Base-by-base conservation (phyloP, 148 eudicot genomes). In the Nepenthes mirabilis region DNA sequence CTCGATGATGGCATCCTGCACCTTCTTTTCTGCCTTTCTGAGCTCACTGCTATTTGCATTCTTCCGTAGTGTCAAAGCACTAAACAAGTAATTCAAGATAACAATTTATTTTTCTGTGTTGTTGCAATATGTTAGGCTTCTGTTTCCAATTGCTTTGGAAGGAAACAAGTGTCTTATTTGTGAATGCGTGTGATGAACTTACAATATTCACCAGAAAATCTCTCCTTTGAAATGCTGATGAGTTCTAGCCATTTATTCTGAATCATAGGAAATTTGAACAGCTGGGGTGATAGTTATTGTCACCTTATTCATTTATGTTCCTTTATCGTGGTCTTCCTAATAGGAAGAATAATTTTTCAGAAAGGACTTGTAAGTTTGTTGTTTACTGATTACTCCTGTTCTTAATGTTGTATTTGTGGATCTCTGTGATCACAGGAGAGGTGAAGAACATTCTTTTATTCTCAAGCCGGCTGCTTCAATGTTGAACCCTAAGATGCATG, bases 401-500 rank as follows among this genome's bases (percentile, higher is more conserved):
- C 55, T 47, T 52, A 55, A 11, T 63, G 10, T 51, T 14, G 52
- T 63, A 47, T 67, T 61, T 55, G 52, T 23, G 48, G 58, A 40
- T 58, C 35, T 56, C 2, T 53, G 14, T 64, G 51, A 49, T 72
- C 74, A 59, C 80, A 93, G 98, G 95, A 85, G 91, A 85, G 98
- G 98, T 62, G 98, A 93, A 80, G 96, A 93, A 78, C 98, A 88
- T 66, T 93, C 98, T 65, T 93, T 93, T 65, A 83, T 93, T 72
- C 86, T 93, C 64, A 93, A 88, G 67, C 96, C 96, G 60, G 87
- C 88, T 47, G 68, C 81, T 57, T 75, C 85, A 43, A 55, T 69
- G 57, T 72, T 76, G 79, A 88, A 77, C 57, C 52, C 79, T 50
- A 85, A 74, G 62, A 63, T 74, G 51, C 73, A 55, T 6, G 57